These are phyloP conservation scores for Alopecurus myosuroides DNA, from an alignment of 176 grass and related monocot genomes.

Conservation along the genomic window DNA sequence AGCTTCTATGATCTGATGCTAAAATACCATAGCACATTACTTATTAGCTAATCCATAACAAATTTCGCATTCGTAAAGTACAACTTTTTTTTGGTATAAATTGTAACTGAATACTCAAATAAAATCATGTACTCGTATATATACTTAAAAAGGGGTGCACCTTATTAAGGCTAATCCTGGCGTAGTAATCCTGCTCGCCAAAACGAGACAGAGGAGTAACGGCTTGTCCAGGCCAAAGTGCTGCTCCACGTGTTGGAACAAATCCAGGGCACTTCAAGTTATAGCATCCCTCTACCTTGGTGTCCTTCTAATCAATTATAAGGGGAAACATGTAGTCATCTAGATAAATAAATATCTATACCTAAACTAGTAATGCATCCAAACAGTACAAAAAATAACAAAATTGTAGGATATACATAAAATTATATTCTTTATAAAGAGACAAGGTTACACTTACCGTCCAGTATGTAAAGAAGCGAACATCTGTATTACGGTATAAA, in stretches of 20 bases:
- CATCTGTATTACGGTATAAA: slow-evolving; percentile 19
- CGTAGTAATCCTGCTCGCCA: neutral
- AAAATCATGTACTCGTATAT: neutral
- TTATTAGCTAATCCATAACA: neutral
- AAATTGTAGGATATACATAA: neutral
- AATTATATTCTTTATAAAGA: neutral
- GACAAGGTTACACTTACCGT: slow-evolving; percentile 20
- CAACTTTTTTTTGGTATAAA: too few relatives aligned
- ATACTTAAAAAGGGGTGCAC: neutral
- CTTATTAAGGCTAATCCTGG: slow-evolving; percentile 25
- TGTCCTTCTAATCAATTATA: neutral
- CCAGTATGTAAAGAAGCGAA: slow-evolving; percentile 43
- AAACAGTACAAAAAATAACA: neutral
- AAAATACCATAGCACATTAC: neutral
- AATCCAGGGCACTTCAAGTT: slow-evolving; percentile 31
- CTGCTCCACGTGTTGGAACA: slow-evolving; percentile 9
- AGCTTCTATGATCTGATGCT: neutral
- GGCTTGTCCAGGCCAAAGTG: slow-evolving; percentile 19
- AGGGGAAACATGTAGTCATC: neutral
- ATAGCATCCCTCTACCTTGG: neutral
- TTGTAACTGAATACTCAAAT: too few relatives aligned
- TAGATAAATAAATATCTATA: too few relatives aligned
- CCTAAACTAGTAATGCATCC: neutral
- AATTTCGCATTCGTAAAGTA: too few relatives aligned
- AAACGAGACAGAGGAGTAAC: slow-evolving; percentile 16